Evolutionary conservation across 495 filamentous ascomycete genomes (phyloP).

Genomic region (Mytilinidion resinicola): DNA sequence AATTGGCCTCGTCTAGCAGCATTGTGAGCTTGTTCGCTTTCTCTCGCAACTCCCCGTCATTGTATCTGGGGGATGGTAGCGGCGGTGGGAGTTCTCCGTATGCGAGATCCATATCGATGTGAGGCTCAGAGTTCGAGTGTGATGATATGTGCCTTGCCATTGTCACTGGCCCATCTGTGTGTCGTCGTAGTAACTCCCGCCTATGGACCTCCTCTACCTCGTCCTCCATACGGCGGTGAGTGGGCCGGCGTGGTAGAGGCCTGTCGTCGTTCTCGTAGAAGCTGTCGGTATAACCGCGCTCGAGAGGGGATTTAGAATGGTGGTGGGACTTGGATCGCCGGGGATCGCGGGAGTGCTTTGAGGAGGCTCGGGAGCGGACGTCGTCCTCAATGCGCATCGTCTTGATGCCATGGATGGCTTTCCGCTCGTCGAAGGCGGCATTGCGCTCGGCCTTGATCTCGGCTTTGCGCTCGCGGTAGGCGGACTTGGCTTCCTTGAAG

Average conservation of each 20-base stretch:
- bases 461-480: slow-evolving; percentile 77
- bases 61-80: slow-evolving; percentile 37
- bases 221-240: slow-evolving; percentile 23
- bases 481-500: slow-evolving; percentile 79
- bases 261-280: slow-evolving; percentile 33
- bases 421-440: slow-evolving; percentile 49
- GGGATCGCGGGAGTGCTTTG: slow-evolving; percentile 27
- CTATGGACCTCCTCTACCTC: slow-evolving; percentile 17
- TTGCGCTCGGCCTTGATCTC: slow-evolving; percentile 62
- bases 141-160: slow-evolving; percentile 1
- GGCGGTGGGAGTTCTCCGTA: slow-evolving; percentile 66
- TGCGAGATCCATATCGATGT: slow-evolving; percentile 81
- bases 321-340: slow-evolving; percentile 16
- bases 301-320: slow-evolving; percentile 25
- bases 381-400: slow-evolving; percentile 49
- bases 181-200: slow-evolving; percentile 30
- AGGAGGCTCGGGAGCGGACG: slow-evolving; percentile 20
- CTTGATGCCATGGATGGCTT: slow-evolving; percentile 44
- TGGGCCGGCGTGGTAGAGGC: slow-evolving; percentile 1
- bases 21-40: slow-evolving; percentile 63
- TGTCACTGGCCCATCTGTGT: slow-evolving; percentile 29
- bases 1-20: slow-evolving; percentile 78
- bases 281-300: slow-evolving; percentile 35
- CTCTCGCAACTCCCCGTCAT: slow-evolving; percentile 55
- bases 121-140: slow-evolving; percentile 45